Conservation (phyloP, 1,284 basidiomycete genomes). For the Tilletiaria anomala region DNA sequence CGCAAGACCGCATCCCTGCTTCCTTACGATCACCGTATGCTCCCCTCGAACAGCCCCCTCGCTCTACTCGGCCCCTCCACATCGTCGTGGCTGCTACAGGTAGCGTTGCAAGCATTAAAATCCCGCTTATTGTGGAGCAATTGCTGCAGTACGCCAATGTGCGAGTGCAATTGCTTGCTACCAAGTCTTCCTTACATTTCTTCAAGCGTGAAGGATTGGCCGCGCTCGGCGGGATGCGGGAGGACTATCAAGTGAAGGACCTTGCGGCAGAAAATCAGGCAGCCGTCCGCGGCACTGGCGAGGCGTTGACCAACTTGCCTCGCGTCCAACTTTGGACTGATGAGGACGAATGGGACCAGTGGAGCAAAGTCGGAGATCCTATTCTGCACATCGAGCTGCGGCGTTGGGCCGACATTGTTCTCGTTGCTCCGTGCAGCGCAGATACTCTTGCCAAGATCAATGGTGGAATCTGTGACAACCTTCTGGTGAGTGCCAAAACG, state of each 20-base stretch:
- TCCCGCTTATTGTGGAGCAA: conserved; percentile 68
- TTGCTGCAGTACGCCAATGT: conserved; percentile 56
- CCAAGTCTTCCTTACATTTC: conserved; percentile 62
- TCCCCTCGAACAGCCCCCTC: conserved; percentile 15
- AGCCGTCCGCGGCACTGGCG: conserved; percentile 10
- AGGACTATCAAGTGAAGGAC: conserved; percentile 5
- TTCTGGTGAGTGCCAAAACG: conserved; percentile 53
- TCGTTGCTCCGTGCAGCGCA: conserved; percentile 85
- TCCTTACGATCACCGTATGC: conserved; percentile 28
- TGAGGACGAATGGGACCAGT: conserved; percentile 68
- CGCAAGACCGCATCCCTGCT: conserved; percentile 7
- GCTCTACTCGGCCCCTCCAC: conserved; percentile 41
- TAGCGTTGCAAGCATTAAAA: conserved; percentile 85
- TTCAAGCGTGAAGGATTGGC: conserved; percentile 45
- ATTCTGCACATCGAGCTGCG: conserved; percentile 91
- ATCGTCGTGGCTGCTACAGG: conserved; percentile 76
- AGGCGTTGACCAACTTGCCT: conserved; percentile 39
- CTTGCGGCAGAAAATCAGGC: conserved; percentile 16
- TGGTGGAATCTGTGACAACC: conserved; percentile 74
- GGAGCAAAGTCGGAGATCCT: conserved; percentile 67
- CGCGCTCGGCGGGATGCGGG: neutral
- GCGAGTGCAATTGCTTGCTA: conserved; percentile 69
- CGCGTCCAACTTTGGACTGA: conserved; percentile 64
- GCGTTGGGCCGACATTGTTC: conserved; percentile 86
- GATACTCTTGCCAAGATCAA: conserved; percentile 89